A percentile compares a stretch with the other conserved stretches of the same genome.
Evolutionary conservation across 2,329 filamentous ascomycete genomes (phyloP).

Genomic region (Colletotrichum coccodes): DNA sequence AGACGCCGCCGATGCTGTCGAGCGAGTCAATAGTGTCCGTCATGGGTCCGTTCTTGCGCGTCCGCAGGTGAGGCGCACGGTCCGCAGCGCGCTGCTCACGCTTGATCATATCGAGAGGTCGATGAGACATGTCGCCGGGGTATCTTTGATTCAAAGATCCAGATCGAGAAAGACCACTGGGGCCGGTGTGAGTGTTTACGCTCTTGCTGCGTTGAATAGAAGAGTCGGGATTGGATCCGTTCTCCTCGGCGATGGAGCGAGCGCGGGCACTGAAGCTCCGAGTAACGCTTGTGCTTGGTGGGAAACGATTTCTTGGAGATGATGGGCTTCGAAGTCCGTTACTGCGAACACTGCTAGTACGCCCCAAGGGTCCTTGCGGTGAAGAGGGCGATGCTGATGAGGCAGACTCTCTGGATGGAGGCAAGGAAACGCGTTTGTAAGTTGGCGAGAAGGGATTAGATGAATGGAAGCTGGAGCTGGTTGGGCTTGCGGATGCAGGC

Average conservation of each 20-base stretch:
- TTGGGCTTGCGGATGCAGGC: conserved; percentile 64
- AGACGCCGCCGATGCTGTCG: conserved; percentile 73
- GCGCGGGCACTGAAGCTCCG: conserved; percentile 39
- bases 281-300: conserved; percentile 45
- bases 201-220: conserved; percentile 27
- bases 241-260: conserved; percentile 14
- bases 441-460: conserved; percentile 52
- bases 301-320: conserved; percentile 27
- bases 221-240: neutral
- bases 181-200: conserved; percentile 17
- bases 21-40: conserved; percentile 85
- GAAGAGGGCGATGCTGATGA: conserved; percentile 32
- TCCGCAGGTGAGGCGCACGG: conserved; percentile 72
- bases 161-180: conserved; percentile 36
- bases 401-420: conserved; percentile 29
- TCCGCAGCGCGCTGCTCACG: conserved; percentile 73
- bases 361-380: conserved; percentile 31
- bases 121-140: conserved; percentile 71
- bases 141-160: conserved; percentile 67
- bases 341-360: conserved; percentile 39
- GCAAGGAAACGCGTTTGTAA: conserved; percentile 42
- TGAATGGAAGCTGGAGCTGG: conserved; percentile 55
- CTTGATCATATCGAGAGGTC: conserved; percentile 74
- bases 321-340: conserved; percentile 41
- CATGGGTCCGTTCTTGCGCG: conserved; percentile 71